Base-by-base conservation (phyloP, 78 protist species). In the Ministeria vibrans region DNA sequence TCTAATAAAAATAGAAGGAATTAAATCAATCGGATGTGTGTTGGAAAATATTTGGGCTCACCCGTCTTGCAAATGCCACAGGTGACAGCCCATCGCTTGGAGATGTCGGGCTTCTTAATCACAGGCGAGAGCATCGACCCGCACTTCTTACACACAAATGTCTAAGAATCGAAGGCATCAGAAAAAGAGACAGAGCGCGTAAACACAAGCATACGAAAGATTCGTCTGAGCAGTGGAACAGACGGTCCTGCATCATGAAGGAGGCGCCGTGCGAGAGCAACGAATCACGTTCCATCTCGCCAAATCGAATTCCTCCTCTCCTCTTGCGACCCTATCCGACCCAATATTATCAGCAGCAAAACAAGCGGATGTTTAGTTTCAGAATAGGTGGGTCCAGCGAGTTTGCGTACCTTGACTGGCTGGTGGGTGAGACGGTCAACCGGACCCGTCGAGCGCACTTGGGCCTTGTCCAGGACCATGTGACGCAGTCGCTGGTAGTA, bases 241-340 rank as follows among this genome's bases (percentile, higher is more conserved):
- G 78, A 36, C 99, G 93, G 80, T 96, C 99, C 43, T 89, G 87
- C 46, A 97, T 71, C 36, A 95, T 75, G 75, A 78, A 89, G 6
- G 97, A 51, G 18, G 86, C 59, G 61, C 99, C 99, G 85, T 98
- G 99, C 11, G 97, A 94, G 7, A 97, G 62, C 51, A 98, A 66
- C 6, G 97, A 82, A 44, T 98, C 99, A 39, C 99, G 96, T 84
- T 98, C 99, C 99, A 98, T 98, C 83, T 98, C 99, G 28, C 99
- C 99, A 13, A 97, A 92, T n/a, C 99, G 99, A 42, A 98, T 92
- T 51, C 99, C 98, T 69, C 93, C 93, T 23, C 87, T 87, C 4
- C 45, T 30, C 76, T 95, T 92, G 42, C 95, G 78, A 25, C 94
- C 94, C 69, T 85, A 51, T 49, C 11, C 7, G 32, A 2, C n/a